Conservation (phyloP, 1,284 basidiomycete genomes). For the Leccinum subspadiceum region DNA sequence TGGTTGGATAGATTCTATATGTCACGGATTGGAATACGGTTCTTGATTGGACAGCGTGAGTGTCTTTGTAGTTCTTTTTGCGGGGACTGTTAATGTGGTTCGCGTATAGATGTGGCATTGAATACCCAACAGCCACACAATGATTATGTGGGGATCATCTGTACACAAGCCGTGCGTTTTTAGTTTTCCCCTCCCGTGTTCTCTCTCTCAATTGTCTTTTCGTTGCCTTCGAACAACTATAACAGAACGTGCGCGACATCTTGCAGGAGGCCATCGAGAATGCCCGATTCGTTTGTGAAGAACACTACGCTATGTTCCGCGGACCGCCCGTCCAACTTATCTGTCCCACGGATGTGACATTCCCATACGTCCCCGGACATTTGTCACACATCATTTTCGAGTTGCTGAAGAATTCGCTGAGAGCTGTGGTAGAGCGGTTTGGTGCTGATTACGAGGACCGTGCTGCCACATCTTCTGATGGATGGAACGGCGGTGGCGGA, state of each 20-base stretch:
- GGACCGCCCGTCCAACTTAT: slow-evolving; percentile 97
- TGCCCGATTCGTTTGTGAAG: slow-evolving; percentile 96
- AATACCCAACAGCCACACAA: slow-evolving; percentile 87
- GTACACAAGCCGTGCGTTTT: slow-evolving; percentile 78
- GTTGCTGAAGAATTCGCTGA: slow-evolving; percentile 96
- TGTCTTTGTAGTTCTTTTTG: slow-evolving; percentile 14
- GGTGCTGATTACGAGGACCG: slow-evolving; percentile 77
- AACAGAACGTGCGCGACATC: slow-evolving; percentile 88
- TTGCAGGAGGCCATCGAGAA: slow-evolving; percentile 99
- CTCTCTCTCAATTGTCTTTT: slow-evolving; percentile 4
- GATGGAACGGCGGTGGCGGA: slow-evolving; percentile 3
- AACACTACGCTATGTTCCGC: slow-evolving; percentile 95
- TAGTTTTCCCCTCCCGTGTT: slow-evolving; percentile 2
- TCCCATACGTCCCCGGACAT: slow-evolving; percentile 97
- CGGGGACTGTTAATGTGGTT: slow-evolving; percentile 4
- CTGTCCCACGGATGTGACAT: slow-evolving; percentile 84
- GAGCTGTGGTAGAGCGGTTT: slow-evolving; percentile 94
- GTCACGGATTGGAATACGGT: slow-evolving; percentile 95
- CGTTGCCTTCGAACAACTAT: background rate
- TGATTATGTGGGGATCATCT: slow-evolving; percentile 98
- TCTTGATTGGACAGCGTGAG: slow-evolving; percentile 90
- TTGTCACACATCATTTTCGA: slow-evolving; percentile 97
- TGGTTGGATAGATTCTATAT: slow-evolving; percentile 99
- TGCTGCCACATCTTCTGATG: slow-evolving; percentile 5
- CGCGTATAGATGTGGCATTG: slow-evolving; percentile 75